phyloP scores from a whole-genome alignment of 106 monocot genomes.

The Chionographis japonica region DNA sequence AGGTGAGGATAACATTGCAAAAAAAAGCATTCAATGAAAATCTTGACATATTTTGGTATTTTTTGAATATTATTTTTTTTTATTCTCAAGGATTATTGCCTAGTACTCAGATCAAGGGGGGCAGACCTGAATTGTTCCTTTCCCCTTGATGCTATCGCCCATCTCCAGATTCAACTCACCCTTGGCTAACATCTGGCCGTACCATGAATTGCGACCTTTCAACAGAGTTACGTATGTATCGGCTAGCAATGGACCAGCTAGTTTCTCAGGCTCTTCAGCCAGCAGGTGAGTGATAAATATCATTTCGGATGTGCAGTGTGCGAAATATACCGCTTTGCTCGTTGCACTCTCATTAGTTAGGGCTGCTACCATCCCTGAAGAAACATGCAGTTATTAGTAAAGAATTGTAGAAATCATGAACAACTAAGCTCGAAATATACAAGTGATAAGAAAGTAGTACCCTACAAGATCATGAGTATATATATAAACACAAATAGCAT shows the following conservation, averaged over 20 bases:
- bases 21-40: not conserved
- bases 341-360: slow-evolving; percentile 97
- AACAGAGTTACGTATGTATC: slow-evolving; percentile 92
- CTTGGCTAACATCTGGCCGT: slow-evolving; percentile 91
- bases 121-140: slow-evolving; percentile 95
- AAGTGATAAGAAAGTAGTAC: too few relatives aligned
- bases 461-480: too few relatives aligned
- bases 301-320: slow-evolving; percentile 97
- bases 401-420: too few relatives aligned
- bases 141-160: slow-evolving; percentile 99
- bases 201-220: slow-evolving; percentile 99
- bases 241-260: slow-evolving; percentile 88
- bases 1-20: not conserved
- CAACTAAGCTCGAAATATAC: too few relatives aligned
- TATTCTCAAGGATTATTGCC: not conserved
- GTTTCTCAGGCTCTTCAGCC: slow-evolving; percentile 88
- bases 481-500: too few relatives aligned
- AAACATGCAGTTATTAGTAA: not conserved
- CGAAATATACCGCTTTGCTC: slow-evolving; percentile 93
- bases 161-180: slow-evolving; percentile 77
- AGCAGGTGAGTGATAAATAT: slow-evolving; percentile 93
- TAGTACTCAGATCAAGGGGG: not conserved
- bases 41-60: too few relatives aligned
- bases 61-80: too few relatives aligned
- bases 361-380: slow-evolving; percentile 87